phyloP scores from a whole-genome alignment of 345 rosid species.

The Moricandia arvensis region DNA sequence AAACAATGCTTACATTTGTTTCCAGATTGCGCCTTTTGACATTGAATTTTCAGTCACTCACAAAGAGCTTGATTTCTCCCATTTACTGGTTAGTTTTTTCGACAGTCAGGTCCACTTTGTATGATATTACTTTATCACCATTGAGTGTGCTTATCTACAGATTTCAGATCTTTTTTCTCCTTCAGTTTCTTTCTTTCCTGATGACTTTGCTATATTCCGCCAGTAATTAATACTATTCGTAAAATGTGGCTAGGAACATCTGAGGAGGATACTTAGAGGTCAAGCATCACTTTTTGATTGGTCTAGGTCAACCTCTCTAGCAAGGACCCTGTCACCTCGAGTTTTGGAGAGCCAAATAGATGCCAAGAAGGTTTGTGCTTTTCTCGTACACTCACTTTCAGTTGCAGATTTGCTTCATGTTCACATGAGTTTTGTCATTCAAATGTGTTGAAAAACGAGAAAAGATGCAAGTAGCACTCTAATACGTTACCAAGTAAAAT shows the following conservation, averaged over 20 bases:
- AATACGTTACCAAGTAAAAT: not conserved
- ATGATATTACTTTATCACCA: not conserved
- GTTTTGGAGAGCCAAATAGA: conserved; percentile 96
- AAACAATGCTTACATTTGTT: not conserved
- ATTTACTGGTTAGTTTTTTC: conserved; percentile 78
- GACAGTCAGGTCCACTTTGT: conserved; percentile 6
- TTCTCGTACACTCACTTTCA: conserved; percentile 6
- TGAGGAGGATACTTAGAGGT: conserved; percentile 95
- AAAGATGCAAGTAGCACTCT: not conserved
- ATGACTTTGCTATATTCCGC: not conserved
- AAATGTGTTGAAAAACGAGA: not conserved
- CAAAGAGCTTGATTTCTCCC: conserved; percentile 99
- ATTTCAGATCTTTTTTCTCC: not conserved
- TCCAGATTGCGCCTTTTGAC: conserved; percentile 94
- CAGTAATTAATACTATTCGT: not conserved
- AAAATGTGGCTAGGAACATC: conserved; percentile 66
- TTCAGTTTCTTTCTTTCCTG: not conserved
- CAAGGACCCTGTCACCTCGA: conserved; percentile 95
- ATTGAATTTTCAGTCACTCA: conserved; percentile 91
- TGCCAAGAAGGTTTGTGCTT: conserved; percentile 78
- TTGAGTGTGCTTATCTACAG: not conserved
- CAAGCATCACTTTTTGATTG: conserved; percentile 95
- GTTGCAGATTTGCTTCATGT: not conserved
- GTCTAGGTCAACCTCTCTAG: conserved; percentile 92
- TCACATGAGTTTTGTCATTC: conserved; percentile 12